Evolutionary conservation across 2,329 filamentous ascomycete species (phyloP), one percentile per base, ranked within the genome.

Genomic region (Colletotrichum siamense): DNA sequence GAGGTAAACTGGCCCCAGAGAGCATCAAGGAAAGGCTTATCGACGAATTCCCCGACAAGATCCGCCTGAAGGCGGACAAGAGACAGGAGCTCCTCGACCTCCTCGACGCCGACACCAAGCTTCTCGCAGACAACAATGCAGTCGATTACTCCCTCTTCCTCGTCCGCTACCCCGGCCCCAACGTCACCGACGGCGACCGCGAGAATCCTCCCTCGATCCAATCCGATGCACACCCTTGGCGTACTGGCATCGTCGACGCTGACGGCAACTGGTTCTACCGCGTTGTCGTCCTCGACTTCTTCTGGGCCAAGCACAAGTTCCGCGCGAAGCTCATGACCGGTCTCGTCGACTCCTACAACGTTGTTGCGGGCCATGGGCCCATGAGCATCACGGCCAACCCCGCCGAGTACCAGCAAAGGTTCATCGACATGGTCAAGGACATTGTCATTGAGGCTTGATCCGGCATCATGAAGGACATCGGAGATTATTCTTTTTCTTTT

Each of bases 141-240:
- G 93, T 95, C 1, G 94, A 95, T 82, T 96, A 95, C 83, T 95
- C 93, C 0, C 88, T 95, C 3, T 95, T 95, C 79, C 84, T 95
- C 1, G 90, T 95, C 1, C 89, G 94, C 0, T 82, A 80, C 24
- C 83, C 83, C 4, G 77, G 76, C 13, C 77, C 77, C 6, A 78
- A 71, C 39, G 76, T 72, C 30, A 59, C 71, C 15, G 70, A 64
- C 8, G 70, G 63, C 5, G 55, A 65, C 5, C 72, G 64, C 65
- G 64, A 70, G 10, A 90, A 89, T 61, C 90, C 90, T 0, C 90
- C 90, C 0, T 83, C 84, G 0, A 80, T 83, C 52, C 52, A 75
- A 30, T 81, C 81, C 8, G 76, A 80, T 5, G 79, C 79, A 1
- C 76, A 81, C 7, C 77, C 79, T 0, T 95, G 94, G 94, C 87